Conservation (phyloP, 2,329 filamentous ascomycete genomes). For the Hypoxylon sp. region DNA sequence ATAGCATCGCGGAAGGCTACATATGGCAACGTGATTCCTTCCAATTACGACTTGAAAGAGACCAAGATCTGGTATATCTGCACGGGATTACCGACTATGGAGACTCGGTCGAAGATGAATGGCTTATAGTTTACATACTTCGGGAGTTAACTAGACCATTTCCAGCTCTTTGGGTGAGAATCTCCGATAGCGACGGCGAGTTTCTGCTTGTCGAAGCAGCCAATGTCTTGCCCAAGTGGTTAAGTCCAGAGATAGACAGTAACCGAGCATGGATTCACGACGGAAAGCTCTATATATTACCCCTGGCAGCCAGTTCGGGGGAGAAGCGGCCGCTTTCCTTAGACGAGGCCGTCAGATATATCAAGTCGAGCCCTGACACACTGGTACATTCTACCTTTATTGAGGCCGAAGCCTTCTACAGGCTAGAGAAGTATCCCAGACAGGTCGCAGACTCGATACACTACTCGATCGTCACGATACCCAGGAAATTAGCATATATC, state of each 20-base stretch:
- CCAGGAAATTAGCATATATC: constrained; percentile 83
- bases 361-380: constrained; percentile 67
- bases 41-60: constrained; percentile 72
- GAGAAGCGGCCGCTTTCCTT: constrained; percentile 66
- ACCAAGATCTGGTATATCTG: constrained; percentile 71
- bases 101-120: constrained; percentile 96
- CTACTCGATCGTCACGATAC: constrained; percentile 77
- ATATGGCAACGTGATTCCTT: constrained; percentile 96
- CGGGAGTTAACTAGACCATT: constrained; percentile 82
- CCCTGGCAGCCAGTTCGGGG: constrained; percentile 59
- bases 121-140: constrained; percentile 92
- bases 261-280: constrained; percentile 91
- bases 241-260: constrained; percentile 89
- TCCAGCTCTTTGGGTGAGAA: constrained; percentile 81
- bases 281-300: constrained; percentile 80
- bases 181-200: constrained; percentile 91
- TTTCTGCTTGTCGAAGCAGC: constrained; percentile 96
- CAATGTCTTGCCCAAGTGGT: constrained; percentile 86
- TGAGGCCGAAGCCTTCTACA: constrained; percentile 91
- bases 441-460: constrained; percentile 84
- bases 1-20: constrained; percentile 79
- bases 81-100: constrained; percentile 87
- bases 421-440: constrained; percentile 83
- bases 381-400: constrained; percentile 80
- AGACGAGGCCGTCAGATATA: constrained; percentile 71